Conservation (phyloP, 176 grass and related monocot genomes). For the Avena eriantha region DNA sequence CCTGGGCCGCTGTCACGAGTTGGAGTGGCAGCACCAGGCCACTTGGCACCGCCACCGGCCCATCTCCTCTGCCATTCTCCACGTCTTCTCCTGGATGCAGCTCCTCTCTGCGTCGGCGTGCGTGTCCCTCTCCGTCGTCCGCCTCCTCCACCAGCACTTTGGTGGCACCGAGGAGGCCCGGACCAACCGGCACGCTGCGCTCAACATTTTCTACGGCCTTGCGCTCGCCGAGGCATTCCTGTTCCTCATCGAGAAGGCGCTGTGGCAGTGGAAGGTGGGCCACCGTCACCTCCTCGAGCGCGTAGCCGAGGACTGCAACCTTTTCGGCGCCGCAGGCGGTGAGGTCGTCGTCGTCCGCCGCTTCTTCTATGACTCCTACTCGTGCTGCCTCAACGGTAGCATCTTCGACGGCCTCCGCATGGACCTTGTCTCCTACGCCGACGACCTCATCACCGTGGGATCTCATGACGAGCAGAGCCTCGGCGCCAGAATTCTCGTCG, state of each 20-base stretch:
- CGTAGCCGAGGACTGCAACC: slow-evolving; percentile 55
- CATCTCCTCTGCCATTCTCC: neutral
- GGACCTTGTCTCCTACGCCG: slow-evolving; percentile 68
- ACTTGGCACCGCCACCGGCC: slow-evolving; percentile 33
- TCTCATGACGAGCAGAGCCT: slow-evolving; percentile 68
- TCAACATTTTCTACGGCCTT: slow-evolving; percentile 70
- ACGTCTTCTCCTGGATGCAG: neutral
- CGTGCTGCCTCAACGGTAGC: slow-evolving; percentile 57
- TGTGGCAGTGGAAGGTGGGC: slow-evolving; percentile 69
- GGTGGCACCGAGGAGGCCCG: slow-evolving; percentile 41
- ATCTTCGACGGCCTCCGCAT: slow-evolving; percentile 68
- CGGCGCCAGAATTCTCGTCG: slow-evolving; percentile 52
- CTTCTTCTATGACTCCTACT: slow-evolving; percentile 81
- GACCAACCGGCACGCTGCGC: slow-evolving; percentile 45
- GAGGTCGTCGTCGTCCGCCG: slow-evolving; percentile 46
- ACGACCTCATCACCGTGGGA: slow-evolving; percentile 48
- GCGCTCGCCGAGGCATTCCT: slow-evolving; percentile 65
- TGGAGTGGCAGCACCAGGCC: slow-evolving; percentile 77
- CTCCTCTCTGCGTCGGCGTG: neutral
- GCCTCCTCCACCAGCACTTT: slow-evolving; percentile 54
- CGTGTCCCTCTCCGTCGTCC: neutral
- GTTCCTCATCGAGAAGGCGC: slow-evolving; percentile 65
- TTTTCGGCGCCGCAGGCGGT: slow-evolving; percentile 35
- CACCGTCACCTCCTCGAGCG: slow-evolving; percentile 47
- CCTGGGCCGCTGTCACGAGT: slow-evolving; percentile 73